Conservation (phyloP, 2,329 filamentous ascomycete genomes). For the Trichoderma breve region DNA sequence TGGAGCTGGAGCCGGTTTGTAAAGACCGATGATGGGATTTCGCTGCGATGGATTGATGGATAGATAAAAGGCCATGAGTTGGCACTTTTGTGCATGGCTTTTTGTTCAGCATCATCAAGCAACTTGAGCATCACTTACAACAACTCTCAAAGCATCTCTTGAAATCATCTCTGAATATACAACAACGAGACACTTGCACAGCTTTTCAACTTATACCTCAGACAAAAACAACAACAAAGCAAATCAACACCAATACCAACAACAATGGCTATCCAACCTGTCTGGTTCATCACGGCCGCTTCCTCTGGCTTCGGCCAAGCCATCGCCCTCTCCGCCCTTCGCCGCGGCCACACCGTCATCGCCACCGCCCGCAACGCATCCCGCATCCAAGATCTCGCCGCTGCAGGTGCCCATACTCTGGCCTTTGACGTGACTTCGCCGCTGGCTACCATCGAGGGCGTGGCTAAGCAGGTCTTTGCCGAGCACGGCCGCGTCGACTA, state of each 20-base stretch:
- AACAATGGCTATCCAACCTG: constrained; percentile 27
- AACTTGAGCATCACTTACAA: neutral
- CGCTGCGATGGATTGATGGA: neutral
- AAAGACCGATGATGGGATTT: neutral
- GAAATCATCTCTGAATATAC: neutral
- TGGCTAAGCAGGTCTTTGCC: constrained; percentile 34
- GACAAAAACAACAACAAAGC: neutral
- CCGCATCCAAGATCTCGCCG: constrained; percentile 41
- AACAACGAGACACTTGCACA: neutral
- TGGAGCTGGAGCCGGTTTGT: neutral
- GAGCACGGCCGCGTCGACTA: constrained; percentile 44
- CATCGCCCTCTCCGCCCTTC: constrained; percentile 44
- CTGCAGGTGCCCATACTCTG: constrained; percentile 42
- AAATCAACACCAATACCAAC: neutral
- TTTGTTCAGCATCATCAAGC: neutral
- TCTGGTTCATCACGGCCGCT: constrained; percentile 55
- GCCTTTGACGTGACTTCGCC: constrained; percentile 48
- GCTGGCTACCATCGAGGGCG: constrained; percentile 36
- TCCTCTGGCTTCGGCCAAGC: constrained; percentile 51
- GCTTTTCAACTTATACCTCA: neutral
- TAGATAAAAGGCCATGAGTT: neutral
- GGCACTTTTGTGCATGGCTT: neutral
- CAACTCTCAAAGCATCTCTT: neutral
- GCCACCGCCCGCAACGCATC: constrained; percentile 47
- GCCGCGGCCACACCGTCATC: constrained; percentile 48